Percentiles rank a stretch among this genome's conserved stretches.
phyloP scores from a whole-genome alignment of 129 eudicot species.

The Pulicaria dysenterica region DNA sequence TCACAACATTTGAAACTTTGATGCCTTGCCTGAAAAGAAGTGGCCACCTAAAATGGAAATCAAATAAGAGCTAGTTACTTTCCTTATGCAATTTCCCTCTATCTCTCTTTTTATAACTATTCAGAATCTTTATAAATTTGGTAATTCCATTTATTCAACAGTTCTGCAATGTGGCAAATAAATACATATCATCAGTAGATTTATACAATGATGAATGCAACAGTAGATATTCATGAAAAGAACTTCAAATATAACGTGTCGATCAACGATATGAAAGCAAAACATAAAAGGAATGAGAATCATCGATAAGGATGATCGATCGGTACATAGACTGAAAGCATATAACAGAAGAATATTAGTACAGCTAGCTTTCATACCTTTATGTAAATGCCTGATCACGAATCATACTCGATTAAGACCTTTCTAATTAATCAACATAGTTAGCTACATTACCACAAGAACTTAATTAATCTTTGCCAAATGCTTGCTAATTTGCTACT shows the following conservation, averaged over 20 bases:
- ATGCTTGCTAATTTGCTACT: too few species aligned
- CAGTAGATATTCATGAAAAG: not conserved
- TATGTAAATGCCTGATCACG: slow-evolving; percentile 18
- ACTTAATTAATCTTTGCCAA: too few species aligned
- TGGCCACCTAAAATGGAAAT: too few species aligned
- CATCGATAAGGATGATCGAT: slow-evolving; percentile 13
- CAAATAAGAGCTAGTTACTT: too few species aligned
- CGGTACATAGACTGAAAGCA: slow-evolving; percentile 28
- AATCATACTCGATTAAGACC: not conserved
- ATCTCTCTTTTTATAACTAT: too few species aligned
- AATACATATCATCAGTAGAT: not conserved
- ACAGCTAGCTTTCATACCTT: slow-evolving; percentile 16
- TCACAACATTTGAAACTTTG: too few species aligned
- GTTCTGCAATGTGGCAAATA: not conserved
- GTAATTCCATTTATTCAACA: too few species aligned
- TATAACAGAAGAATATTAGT: slow-evolving; percentile 16
- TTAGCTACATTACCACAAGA: slow-evolving; percentile 8
- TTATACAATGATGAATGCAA: not conserved
- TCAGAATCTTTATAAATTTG: too few species aligned
- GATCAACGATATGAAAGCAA: not conserved
- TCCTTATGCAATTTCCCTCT: too few species aligned
- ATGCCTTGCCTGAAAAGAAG: too few species aligned
- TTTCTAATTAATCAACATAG: slow-evolving; percentile 3
- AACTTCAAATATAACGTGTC: not conserved
- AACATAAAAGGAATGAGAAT: slow-evolving; percentile 11